Conservation (phyloP, 2,329 filamentous ascomycete species). For the Aspergillus chevalieri region DNA sequence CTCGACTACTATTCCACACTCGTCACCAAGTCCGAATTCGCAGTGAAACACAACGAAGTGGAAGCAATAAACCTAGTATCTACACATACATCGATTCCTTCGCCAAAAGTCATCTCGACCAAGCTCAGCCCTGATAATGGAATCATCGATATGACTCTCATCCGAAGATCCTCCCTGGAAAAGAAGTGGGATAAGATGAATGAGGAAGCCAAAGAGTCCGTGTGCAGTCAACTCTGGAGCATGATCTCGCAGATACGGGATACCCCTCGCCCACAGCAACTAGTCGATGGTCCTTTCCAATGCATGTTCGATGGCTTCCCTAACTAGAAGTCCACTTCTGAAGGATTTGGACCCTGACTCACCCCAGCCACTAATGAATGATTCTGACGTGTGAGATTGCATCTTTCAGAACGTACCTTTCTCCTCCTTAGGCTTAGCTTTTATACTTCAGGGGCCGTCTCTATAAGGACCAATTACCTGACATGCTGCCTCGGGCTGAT, state of each 20-base stretch:
- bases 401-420: no score
- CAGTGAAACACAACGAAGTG: no score
- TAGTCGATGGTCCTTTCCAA: slow-evolving; percentile 13
- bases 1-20: no score
- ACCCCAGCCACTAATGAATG: slow-evolving; percentile 12
- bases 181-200: slow-evolving; percentile 13
- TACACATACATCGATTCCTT: no score
- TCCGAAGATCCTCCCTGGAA: slow-evolving; percentile 13
- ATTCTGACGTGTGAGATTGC: slow-evolving; percentile 15
- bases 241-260: slow-evolving; percentile 12
- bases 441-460: slow-evolving; percentile 16
- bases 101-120: no score
- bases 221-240: slow-evolving; percentile 16
- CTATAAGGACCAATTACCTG: slow-evolving; percentile 14
- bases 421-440: no score
- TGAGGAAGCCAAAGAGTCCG: slow-evolving; percentile 13
- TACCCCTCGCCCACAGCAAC: slow-evolving; percentile 10
- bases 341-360: slow-evolving; percentile 14
- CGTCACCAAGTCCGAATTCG: no score
- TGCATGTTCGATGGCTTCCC: slow-evolving; percentile 19
- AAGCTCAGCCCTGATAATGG: background rate
- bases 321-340: slow-evolving; percentile 12
- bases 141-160: slow-evolving; percentile 12
- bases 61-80: no score
- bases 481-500: slow-evolving; percentile 20